A percentile compares a stretch with the other conserved stretches of the same genome.
These are phyloP conservation scores for Cyanidiococcus yangmingshanensis DNA, from an alignment of 23 red algal species.

Conservation along the genomic window DNA sequence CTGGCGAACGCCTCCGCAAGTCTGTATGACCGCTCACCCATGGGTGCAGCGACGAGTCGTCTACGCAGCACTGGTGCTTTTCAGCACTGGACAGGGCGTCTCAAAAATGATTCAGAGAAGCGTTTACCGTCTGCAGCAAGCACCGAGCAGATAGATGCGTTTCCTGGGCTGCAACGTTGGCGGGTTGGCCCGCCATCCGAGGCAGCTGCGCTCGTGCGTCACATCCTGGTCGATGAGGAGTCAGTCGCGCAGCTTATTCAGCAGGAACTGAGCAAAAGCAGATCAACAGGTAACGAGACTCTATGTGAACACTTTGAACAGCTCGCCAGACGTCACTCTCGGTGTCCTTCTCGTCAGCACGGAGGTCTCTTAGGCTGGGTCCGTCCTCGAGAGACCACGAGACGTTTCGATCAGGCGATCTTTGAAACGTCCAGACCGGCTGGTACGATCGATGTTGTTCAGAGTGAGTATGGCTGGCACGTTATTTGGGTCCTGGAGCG, in stretches of 20 bases:
- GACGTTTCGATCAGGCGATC: neutral
- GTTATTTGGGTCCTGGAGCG: neutral
- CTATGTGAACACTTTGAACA: neutral
- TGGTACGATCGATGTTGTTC: neutral
- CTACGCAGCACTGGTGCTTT: no score
- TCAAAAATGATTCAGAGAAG: no score
- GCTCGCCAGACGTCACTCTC: neutral
- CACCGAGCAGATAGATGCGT: no score
- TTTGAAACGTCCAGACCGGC: neutral
- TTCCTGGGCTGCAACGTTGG: conserved; percentile 1
- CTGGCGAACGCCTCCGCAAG: no score
- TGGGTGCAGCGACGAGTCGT: no score
- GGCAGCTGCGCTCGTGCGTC: neutral
- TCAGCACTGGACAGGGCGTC: no score
- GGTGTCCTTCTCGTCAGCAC: neutral
- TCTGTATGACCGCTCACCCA: no score
- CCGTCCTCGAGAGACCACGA: conserved; percentile 1
- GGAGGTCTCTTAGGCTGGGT: neutral
- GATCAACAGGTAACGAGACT: neutral
- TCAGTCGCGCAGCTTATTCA: neutral
- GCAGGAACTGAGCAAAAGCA: neutral
- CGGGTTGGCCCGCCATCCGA: neutral
- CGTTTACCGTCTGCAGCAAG: no score
- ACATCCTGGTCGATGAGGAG: conserved; percentile 18
- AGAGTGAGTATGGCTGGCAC: conserved; percentile 14